Evolutionary conservation across 257 asterid genomes (phyloP).

Genomic region (Ocimum tenuiflorum): DNA sequence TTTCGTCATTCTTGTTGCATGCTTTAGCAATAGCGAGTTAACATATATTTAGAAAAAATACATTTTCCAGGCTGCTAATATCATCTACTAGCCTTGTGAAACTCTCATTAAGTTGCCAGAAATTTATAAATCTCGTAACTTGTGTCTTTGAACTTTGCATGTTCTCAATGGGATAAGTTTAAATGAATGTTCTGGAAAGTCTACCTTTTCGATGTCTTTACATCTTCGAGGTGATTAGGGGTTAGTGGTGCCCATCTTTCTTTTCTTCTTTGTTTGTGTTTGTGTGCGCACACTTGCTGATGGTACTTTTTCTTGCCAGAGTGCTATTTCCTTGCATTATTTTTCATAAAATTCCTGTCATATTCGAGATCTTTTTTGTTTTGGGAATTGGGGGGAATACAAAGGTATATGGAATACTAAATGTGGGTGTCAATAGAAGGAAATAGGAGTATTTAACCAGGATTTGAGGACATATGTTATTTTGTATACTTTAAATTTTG

Average conservation of each 20-base stretch:
- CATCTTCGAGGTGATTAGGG: no score
- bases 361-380: no score
- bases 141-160: not conserved
- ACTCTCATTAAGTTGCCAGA: not conserved
- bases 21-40: not conserved
- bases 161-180: no score
- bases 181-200: no score
- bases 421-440: not conserved
- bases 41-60: not conserved
- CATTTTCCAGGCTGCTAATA: not conserved
- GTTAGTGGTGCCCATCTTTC: no score
- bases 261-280: no score
- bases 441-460: not conserved
- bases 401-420: no score
- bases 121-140: not conserved
- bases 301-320: not conserved
- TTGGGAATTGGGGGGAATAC: no score
- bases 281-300: not conserved
- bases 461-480: not conserved
- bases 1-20: slow-evolving; percentile 5
- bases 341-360: no score
- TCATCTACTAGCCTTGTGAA: not conserved
- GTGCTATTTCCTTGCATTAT: not conserved
- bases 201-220: no score
- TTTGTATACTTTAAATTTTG: slow-evolving; percentile 3